Evolutionary conservation across 495 filamentous ascomycete genomes (phyloP), one percentile per base, ranked within the genome.

Genomic region (Penicillium maclennaniae): DNA sequence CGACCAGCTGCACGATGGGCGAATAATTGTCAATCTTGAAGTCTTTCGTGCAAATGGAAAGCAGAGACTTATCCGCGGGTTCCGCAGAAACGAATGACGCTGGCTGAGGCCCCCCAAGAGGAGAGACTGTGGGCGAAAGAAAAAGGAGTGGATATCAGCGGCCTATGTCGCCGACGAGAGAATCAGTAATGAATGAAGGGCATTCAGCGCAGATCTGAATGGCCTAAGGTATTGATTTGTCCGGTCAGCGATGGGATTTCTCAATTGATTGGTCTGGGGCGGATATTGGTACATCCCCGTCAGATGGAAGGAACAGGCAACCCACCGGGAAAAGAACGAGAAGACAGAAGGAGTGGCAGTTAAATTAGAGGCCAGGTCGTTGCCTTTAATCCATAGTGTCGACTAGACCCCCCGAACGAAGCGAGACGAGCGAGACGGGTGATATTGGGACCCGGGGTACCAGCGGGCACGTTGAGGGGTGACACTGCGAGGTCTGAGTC

Each of bases 31-130:
- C 8, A 16, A 2, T 43, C 5, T 44, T 27, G 14, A 16, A 23
- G 23, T 47, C n/a, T 14, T 45, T 34, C 12, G 21, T 16, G 44
- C 43, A 6, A 21, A 51, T 47, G 34, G 53, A 54, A 55, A 40
- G 51, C 55, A 58, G 57, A 54, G 26, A 45, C 63, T 66, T 60
- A 60, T 53, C 51, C 50, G 53, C 26, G 37, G 43, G 16, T 49
- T 45, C 16, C 49, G 40, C 34, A 16, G 17, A 27, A 58, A 37
- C 23, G 49, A 56, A 47, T 47, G 44, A 48, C 31, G 34, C 20
- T 47, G 34, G 25, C 37, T 28, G 40, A 50, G 43, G 27, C 36
- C 26, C 28, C 38, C 17, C 39, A n/a, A 48, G 43, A 43, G 23
- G 48, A 49, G 57, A 19, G 46, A 47, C 16, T 41, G 20, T 36